phyloP scores from a whole-genome alignment of 1,139 yeast species.

The Candida pseudoviswanathii region DNA sequence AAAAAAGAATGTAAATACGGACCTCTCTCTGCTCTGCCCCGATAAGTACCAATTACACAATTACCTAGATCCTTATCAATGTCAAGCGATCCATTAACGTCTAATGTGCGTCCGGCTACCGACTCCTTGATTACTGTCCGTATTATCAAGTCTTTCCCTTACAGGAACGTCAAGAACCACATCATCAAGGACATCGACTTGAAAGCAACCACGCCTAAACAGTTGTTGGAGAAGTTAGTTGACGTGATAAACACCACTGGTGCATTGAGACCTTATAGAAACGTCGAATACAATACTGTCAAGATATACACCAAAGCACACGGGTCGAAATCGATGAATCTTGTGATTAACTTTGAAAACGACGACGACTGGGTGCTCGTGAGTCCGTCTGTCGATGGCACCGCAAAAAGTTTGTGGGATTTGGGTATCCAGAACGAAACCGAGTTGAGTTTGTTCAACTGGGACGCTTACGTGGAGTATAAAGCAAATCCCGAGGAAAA shows the following conservation, averaged over 20 bases:
- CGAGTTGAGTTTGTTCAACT: conserved; percentile 78
- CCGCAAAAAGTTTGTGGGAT: conserved; percentile 52
- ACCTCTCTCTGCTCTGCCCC: no score
- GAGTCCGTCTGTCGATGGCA: conserved; percentile 31
- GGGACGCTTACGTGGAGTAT: conserved; percentile 63
- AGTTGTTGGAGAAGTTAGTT: conserved; percentile 51
- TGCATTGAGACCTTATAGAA: conserved; percentile 78
- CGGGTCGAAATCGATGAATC: conserved; percentile 89
- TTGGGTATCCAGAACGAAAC: conserved; percentile 88
- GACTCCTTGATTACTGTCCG: conserved; percentile 81
- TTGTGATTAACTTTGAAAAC: conserved; percentile 87
- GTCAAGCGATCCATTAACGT: conserved; percentile 57
- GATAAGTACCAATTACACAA: not conserved
- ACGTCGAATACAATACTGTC: conserved; percentile 71
- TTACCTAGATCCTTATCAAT: conserved; percentile 1
- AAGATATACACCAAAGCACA: conserved; percentile 94
- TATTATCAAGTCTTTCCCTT: conserved; percentile 87
- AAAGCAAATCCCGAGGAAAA: conserved; percentile 86
- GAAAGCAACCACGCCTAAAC: conserved; percentile 64
- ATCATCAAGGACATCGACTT: conserved; percentile 75
- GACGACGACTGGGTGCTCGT: conserved; percentile 58
- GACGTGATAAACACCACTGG: conserved; percentile 64
- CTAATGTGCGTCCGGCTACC: conserved; percentile 66
- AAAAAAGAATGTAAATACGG: no score
- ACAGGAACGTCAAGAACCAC: conserved; percentile 84